Conservation (phyloP, 805 yeast genomes). For the Naumovozyma castellii region DNA sequence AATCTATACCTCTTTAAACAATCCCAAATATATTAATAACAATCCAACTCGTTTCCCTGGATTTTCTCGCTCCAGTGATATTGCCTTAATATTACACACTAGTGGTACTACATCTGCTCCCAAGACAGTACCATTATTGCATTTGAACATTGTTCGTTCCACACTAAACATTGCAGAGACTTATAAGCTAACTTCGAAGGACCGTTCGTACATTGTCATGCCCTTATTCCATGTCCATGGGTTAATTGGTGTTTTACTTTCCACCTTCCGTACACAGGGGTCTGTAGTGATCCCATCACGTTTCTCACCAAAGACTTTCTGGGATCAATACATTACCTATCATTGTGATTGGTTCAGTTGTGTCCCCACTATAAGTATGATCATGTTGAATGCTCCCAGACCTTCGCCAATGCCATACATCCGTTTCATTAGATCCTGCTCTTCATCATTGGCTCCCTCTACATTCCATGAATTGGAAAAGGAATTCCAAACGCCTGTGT, state of each 20-base stretch:
- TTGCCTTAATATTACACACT: slow-evolving; percentile 61
- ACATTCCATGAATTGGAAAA: slow-evolving; percentile 49
- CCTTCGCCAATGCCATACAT: slow-evolving; percentile 46
- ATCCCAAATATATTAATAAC: slow-evolving; percentile 28
- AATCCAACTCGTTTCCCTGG: slow-evolving; percentile 31
- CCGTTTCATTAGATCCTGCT: slow-evolving; percentile 63
- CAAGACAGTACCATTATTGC: slow-evolving; percentile 65
- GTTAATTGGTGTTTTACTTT: slow-evolving; percentile 52
- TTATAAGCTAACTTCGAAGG: slow-evolving; percentile 40
- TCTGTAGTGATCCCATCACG: slow-evolving; percentile 50
- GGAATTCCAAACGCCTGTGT: slow-evolving; percentile 53
- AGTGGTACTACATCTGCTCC: slow-evolving; percentile 74
- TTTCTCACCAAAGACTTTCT: slow-evolving; percentile 53
- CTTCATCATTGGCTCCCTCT: slow-evolving; percentile 60
- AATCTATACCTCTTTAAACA: slow-evolving; percentile 19
- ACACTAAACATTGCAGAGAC: slow-evolving; percentile 51
- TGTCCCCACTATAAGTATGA: slow-evolving; percentile 69
- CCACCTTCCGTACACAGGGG: slow-evolving; percentile 54
- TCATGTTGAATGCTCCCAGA: slow-evolving; percentile 42
- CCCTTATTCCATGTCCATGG: slow-evolving; percentile 76
- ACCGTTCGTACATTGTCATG: slow-evolving; percentile 59
- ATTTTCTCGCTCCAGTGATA: slow-evolving; percentile 38
- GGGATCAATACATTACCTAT: slow-evolving; percentile 44
- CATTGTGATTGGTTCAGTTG: slow-evolving; percentile 65
- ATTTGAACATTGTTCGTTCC: slow-evolving; percentile 50